Conservation (phyloP, 23 red algal species). For the Cyanidium caldarium region DNA sequence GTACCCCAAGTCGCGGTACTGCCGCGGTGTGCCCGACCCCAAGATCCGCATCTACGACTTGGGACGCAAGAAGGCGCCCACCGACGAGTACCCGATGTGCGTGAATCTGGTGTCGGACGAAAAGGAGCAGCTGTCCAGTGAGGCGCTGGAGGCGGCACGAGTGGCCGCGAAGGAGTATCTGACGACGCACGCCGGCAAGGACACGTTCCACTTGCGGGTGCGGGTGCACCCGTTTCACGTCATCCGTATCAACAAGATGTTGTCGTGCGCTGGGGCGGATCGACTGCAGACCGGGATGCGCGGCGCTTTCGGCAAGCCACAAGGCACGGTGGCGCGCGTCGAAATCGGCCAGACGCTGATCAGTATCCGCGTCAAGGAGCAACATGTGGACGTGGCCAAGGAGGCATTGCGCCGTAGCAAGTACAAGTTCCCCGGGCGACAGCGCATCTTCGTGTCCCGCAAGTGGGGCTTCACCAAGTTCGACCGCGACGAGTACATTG, state of each 20-base stretch:
- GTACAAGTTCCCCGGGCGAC: slow-evolving; percentile 99
- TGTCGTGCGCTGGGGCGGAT: slow-evolving; percentile 99
- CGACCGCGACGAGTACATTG: slow-evolving; percentile 72
- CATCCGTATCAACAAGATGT: slow-evolving; percentile 99
- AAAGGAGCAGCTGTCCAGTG: slow-evolving; percentile 88
- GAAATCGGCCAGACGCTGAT: slow-evolving; percentile 93
- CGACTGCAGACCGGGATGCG: slow-evolving; percentile 98
- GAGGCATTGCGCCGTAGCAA: slow-evolving; percentile 88
- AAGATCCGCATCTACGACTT: slow-evolving; percentile 98
- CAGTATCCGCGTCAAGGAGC: slow-evolving; percentile 60
- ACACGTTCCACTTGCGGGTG: slow-evolving; percentile 91
- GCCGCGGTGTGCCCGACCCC: slow-evolving; percentile 94
- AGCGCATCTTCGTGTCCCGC: slow-evolving; percentile 72
- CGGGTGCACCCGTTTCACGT: slow-evolving; percentile 97
- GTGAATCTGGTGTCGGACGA: slow-evolving; percentile 92
- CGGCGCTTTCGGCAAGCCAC: slow-evolving; percentile 95
- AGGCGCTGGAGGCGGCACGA: slow-evolving; percentile 89
- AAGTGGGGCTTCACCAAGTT: slow-evolving; percentile 96
- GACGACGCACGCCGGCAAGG: slow-evolving; percentile 67
- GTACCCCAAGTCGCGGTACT: slow-evolving; percentile 98
- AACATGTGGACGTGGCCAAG: slow-evolving; percentile 36
- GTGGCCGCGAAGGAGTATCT: slow-evolving; percentile 97
- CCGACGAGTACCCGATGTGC: slow-evolving; percentile 82
- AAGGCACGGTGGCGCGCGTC: slow-evolving; percentile 90
- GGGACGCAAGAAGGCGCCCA: slow-evolving; percentile 71